These are phyloP conservation scores for Zoysia japonica DNA, from an alignment of 176 grass and related monocot species.

Conservation along the genomic window DNA sequence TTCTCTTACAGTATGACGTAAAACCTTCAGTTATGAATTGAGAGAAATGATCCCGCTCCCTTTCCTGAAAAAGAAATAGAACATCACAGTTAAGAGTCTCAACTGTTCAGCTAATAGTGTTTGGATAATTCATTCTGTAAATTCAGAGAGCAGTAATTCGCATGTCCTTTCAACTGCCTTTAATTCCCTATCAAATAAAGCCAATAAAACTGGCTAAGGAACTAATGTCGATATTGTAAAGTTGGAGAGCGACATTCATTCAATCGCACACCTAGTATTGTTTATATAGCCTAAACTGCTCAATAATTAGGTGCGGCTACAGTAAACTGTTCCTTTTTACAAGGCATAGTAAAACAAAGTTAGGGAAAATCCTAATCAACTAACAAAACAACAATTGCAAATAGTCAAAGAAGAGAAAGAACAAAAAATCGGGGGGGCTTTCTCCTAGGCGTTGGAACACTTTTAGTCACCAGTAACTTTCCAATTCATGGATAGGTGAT, in stretches of 20 bases:
- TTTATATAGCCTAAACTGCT: neutral
- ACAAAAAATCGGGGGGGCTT: neutral
- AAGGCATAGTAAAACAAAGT: neutral
- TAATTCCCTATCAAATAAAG: neutral
- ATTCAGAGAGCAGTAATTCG: neutral
- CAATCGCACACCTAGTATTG: neutral
- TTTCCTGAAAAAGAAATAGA: conserved; percentile 63
- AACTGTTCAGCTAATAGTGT: neutral
- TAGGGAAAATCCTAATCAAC: neutral
- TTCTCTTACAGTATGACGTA: conserved; percentile 93
- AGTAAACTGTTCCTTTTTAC: neutral
- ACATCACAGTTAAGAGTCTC: conserved; percentile 9
- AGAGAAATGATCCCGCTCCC: conserved; percentile 95
- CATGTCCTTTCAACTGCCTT: conserved; percentile 4
- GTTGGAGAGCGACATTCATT: neutral
- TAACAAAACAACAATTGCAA: neutral
- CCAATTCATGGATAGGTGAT: neutral
- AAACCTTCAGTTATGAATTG: conserved; percentile 97
- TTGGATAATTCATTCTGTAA: neutral
- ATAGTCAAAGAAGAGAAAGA: neutral
- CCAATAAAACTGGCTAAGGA: neutral
- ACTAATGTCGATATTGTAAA: neutral
- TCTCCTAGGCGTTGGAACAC: neutral
- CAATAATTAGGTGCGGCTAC: neutral
- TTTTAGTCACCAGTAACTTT: neutral